A percentile compares a stretch with the other conserved stretches of the same genome.
Evolutionary conservation across 2,329 filamentous ascomycete genomes (phyloP).

Genomic region (Aquanectria penicillioides): DNA sequence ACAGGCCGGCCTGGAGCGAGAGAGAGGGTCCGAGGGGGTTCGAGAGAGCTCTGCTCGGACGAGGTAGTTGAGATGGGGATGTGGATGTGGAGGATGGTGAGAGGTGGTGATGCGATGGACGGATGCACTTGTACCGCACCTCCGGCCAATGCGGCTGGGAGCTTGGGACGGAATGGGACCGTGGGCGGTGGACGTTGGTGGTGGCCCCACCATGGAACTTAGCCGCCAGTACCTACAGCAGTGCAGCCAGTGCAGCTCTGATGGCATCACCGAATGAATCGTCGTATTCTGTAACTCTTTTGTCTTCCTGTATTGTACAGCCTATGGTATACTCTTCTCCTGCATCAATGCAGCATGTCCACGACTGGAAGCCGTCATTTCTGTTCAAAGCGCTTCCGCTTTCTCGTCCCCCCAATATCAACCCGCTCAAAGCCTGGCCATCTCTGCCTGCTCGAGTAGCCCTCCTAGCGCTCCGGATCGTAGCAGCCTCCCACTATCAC

Average conservation of each 20-base stretch:
- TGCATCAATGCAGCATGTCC: too few species aligned
- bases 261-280: too few species aligned
- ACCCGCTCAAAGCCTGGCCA: too few species aligned
- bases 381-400: background rate
- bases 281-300: too few species aligned
- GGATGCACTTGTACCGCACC: constrained; percentile 10
- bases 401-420: background rate
- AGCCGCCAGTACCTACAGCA: too few species aligned
- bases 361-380: background rate
- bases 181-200: constrained; percentile 20
- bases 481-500: constrained; percentile 85
- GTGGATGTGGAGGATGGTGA: too few species aligned
- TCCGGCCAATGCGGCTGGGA: constrained; percentile 22
- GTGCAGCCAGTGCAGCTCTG: too few species aligned
- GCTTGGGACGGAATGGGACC: constrained; percentile 13
- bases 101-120: constrained; percentile 38
- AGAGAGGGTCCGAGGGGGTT: background rate
- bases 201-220: constrained; percentile 19
- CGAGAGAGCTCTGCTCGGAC: constrained; percentile 5
- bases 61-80: too few species aligned
- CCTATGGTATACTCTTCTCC: too few species aligned
- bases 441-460: constrained; percentile 1
- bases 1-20: too few species aligned
- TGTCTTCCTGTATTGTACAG: too few species aligned
- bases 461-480: constrained; percentile 59